Base-by-base conservation (phyloP, 2,329 filamentous ascomycete species). In the Aspergillus neotritici region DNA sequence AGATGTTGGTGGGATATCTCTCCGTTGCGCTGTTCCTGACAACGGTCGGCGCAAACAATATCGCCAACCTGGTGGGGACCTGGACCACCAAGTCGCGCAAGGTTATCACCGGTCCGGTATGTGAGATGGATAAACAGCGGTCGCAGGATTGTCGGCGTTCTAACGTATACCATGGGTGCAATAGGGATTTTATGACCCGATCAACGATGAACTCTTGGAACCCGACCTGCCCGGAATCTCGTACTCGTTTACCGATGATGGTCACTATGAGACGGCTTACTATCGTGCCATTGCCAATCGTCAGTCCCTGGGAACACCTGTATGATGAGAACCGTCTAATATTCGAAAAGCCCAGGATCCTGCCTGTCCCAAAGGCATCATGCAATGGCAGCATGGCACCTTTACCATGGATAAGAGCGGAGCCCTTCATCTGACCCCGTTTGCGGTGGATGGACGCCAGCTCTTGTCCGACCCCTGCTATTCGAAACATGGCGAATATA, bases 361-460 rank as follows among this genome's bases (percentile, higher is more conserved):
- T 21, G 64, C 69, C 47, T 87, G 83, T 55, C 78, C 82, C 2
- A 71, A 73, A 41, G 80, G 77, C 7, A 75, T 86, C 37, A 79
- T 87, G 71, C 82, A 86, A 66, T 87, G 79, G 74, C 84, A 87
- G 60, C 84, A 87, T 59, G 84, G 84, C 33, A 78, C 64, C 42
- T 85, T 79, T 60, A 67, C 69, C 4, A 68, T 80, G 51, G 68
- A 73, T 34, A 54, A 67, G 14, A 77, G 84, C 55, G 79, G 80
- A 33, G 80, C 77, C 4, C 64, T 87, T 16, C 63, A 64, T 5
- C 66, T 86, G 38, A 73, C 65, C 5, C 83, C 84, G 4, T 78
- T 86, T 52, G 70, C 69, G 14, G 76, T 80, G 3, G 84, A 87
- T 58, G 84, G 84, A 13, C 74, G 84, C 44, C 82, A 86, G 66